Base-by-base conservation (phyloP, 805 yeast species). In the Suhomyces pyralidae region DNA sequence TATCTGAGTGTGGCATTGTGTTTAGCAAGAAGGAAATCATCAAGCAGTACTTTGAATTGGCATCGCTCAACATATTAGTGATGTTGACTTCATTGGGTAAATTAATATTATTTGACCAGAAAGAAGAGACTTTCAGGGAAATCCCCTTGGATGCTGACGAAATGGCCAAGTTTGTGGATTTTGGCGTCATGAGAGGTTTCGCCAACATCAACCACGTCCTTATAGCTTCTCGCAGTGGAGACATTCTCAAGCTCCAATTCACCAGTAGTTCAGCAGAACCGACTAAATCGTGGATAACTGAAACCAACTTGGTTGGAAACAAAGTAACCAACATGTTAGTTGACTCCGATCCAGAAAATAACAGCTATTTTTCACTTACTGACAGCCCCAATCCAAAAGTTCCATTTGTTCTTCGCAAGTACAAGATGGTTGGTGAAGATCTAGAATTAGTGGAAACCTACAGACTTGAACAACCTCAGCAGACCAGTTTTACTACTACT, bases 341-440 rank as follows among this genome's bases (percentile, higher is more conserved):
- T 32, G 47, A 59, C 28, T 20, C 45, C 14, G 54, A 62, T 20
- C 63, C 65, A 1, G 62, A 62, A 7, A 20, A 8, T 7, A 47
- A 48, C n/a, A 47, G 40, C 8, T 54, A 73, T 12, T 74, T 73
- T 46, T 40, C 82, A 0, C 61, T 87, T 15, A 62, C 79, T 5
- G 94, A 88, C 58, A 82, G 90, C 14, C 92, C 94, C 42, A 83
- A 86, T 60, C 85, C 87, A 1, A 71, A 67, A 3, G 83, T 81
- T 46, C 80, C 82, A 3, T 74, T 87, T 46, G 55, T 77, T 3
- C 63, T 82, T 17, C 60, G 74, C 50, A 71, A 70, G 38, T 58
- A 84, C 43, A 59, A 67, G 25, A 40, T 44, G 9, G 50, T 47
- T 8, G 46, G 45, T 17, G 55, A 51, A 1, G 32, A 28, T 1